Evolutionary conservation across 768 basidiomycete species (phyloP).

Genomic region (Pleurotus salmoneostramineus): DNA sequence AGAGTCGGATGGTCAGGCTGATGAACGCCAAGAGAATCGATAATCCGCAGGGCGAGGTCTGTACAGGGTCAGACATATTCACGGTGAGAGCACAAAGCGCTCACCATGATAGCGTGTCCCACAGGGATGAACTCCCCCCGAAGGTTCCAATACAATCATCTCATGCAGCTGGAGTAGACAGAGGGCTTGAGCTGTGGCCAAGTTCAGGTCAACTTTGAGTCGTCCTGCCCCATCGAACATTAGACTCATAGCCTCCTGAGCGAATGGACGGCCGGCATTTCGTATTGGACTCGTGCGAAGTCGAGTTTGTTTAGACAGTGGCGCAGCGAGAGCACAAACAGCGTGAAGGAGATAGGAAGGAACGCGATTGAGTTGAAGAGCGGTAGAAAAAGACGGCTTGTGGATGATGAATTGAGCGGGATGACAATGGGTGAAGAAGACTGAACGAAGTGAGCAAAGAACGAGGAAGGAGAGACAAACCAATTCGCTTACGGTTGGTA

Average conservation of each 20-base stretch:
- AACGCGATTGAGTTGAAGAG: constrained; percentile 62
- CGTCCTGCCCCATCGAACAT: constrained; percentile 73
- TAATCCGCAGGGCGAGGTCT: constrained; percentile 65
- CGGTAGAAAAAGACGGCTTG: constrained; percentile 69
- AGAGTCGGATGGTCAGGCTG: constrained; percentile 57
- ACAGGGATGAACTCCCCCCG: constrained; percentile 32
- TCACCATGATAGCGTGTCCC: constrained; percentile 49
- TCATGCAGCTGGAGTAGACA: constrained; percentile 71
- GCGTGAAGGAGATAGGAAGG: constrained; percentile 71
- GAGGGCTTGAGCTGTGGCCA: constrained; percentile 74
- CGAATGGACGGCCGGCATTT: constrained; percentile 50
- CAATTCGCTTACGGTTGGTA: constrained; percentile 55
- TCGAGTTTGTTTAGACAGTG: constrained; percentile 63
- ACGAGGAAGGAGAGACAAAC: constrained; percentile 10
- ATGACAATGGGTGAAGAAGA: constrained; percentile 81
- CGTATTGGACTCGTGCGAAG: constrained; percentile 53
- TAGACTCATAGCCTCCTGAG: constrained; percentile 56
- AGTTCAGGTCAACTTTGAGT: constrained; percentile 56
- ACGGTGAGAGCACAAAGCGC: constrained; percentile 13
- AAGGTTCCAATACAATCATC: constrained; percentile 35
- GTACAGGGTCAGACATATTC: constrained; percentile 11
- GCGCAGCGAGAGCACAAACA: constrained; percentile 76
- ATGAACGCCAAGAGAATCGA: constrained; percentile 64
- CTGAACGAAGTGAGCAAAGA: constrained; percentile 29
- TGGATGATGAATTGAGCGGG: constrained; percentile 75